Evolutionary conservation across 73 alveolate species (phyloP), one percentile per base, ranked within the genome.

Genomic region (Paramecium sexaurelia): DNA sequence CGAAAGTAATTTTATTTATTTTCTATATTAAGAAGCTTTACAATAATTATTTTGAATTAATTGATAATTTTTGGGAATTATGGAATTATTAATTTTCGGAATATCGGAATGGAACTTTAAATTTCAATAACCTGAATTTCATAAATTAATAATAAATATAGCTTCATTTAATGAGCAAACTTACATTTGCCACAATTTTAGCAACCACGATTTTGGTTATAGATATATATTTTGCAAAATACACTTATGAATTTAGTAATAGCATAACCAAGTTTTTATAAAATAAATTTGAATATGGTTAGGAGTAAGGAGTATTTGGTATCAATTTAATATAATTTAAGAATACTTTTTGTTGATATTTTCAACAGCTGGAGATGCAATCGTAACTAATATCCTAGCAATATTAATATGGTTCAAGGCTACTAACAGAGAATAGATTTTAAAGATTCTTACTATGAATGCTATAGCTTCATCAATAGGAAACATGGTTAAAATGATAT

Each of bases 211-310:
- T 45, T 45, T 45, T 45, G 24, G 27, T 45, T 45, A 3, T 11
- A 22, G 57, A 45, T 45, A 22, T 45, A 19, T 45, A 15, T 45
- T 45, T 13, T 45, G 22, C 26, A 13, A 45, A 45, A 45, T 45
- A 45, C n/a, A 45, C 86, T 2, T 71, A 13, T 71, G 57, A 71
- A 40, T 15, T 71, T 9, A 71, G 86, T 71, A 61, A 61, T 61
- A 9, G 11, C 20, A 61, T 61, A 5, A 61, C 83, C 26, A 61
- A 22, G 43, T 22, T 29, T 22, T 24, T 61, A 29, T 19, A 61
- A 32, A 24, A 61, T 61, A 61, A 61, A 22, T 61, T 61, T 61
- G 83, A 61, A 11, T 61, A 61, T 61, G 83, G 83, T 2, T 13
- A 61, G 6, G 41, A 22, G 41, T 29, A 61, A 11, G 83, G 83